A percentile compares a stretch with the other conserved stretches of the same genome.
Evolutionary conservation across 176 grass and related monocot species (phyloP).

Genomic region (Alopecurus myosuroides): DNA sequence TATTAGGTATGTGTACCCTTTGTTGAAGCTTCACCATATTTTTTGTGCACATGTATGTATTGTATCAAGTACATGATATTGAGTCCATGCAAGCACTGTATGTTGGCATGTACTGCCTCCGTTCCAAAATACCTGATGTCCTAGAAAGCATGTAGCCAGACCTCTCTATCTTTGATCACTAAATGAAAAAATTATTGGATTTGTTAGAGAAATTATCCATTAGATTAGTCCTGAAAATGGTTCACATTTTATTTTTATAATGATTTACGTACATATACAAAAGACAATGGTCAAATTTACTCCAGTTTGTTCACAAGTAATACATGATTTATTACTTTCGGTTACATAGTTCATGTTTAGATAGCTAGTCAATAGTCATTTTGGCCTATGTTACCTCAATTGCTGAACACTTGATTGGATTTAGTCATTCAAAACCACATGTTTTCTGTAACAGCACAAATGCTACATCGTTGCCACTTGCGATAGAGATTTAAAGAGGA

Average conservation of each 20-base stretch:
- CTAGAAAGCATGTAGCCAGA: neutral
- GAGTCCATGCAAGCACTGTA: neutral
- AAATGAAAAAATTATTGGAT: neutral
- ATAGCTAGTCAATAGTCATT: neutral
- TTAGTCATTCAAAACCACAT: neutral
- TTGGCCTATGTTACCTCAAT: neutral
- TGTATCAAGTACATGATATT: neutral
- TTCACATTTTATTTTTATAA: neutral
- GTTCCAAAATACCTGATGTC: neutral
- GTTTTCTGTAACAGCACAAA: slow-evolving; percentile 67
- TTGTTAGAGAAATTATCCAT: neutral
- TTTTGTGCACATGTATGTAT: neutral
- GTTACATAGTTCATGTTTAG: neutral
- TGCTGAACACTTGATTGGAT: too few species aligned
- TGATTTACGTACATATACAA: neutral
- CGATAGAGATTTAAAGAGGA: slow-evolving; percentile 96
- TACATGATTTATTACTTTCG: neutral
- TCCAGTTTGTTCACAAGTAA: neutral
- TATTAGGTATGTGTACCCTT: neutral
- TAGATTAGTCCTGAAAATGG: neutral
- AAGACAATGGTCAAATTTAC: too few species aligned
- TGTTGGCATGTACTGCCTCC: neutral
- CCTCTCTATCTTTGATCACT: neutral
- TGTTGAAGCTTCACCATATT: neutral
- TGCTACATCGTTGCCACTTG: slow-evolving; percentile 96